These are phyloP conservation scores for Ustilago xerochloae DNA, from an alignment of 1,284 basidiomycete species.

Conservation along the genomic window DNA sequence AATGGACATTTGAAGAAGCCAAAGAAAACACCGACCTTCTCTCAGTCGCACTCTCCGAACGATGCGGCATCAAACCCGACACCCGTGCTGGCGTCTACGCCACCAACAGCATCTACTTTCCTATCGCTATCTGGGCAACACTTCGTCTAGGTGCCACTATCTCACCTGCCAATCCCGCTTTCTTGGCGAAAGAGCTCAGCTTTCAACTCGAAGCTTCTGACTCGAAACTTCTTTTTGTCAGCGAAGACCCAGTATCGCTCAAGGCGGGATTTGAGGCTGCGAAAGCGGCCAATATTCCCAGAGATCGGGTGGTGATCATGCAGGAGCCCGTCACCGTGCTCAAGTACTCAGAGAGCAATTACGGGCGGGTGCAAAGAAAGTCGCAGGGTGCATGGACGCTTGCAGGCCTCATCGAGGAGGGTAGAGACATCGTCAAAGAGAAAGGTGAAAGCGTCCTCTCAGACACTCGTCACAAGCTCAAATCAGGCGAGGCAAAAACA, in stretches of 20 bases:
- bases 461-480: constrained; percentile 70
- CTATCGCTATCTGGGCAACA: constrained; percentile 78
- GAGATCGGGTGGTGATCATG: constrained; percentile 65
- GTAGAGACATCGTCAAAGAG: constrained; percentile 71
- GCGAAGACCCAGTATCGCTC: constrained; percentile 71
- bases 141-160: constrained; percentile 79
- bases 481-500: constrained; percentile 75
- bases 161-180: constrained; percentile 80
- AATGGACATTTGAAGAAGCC: constrained; percentile 51
- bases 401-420: constrained; percentile 70
- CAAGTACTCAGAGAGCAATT: constrained; percentile 39
- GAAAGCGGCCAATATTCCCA: constrained; percentile 72
- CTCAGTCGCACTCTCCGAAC: constrained; percentile 27
- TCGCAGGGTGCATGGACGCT: constrained; percentile 68
- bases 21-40: constrained; percentile 49
- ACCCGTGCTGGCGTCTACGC: constrained; percentile 49
- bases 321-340: constrained; percentile 42
- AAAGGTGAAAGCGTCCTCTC: constrained; percentile 69
- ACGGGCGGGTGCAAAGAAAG: constrained; percentile 47
- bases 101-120: constrained; percentile 73
- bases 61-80: constrained; percentile 35
- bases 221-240: constrained; percentile 74
- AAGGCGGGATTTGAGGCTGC: constrained; percentile 73
- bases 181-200: constrained; percentile 75
- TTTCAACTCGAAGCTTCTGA: constrained; percentile 71